These are phyloP conservation scores for Prunus salicina DNA, from an alignment of 306 rosid genomes.

Conservation along the genomic window DNA sequence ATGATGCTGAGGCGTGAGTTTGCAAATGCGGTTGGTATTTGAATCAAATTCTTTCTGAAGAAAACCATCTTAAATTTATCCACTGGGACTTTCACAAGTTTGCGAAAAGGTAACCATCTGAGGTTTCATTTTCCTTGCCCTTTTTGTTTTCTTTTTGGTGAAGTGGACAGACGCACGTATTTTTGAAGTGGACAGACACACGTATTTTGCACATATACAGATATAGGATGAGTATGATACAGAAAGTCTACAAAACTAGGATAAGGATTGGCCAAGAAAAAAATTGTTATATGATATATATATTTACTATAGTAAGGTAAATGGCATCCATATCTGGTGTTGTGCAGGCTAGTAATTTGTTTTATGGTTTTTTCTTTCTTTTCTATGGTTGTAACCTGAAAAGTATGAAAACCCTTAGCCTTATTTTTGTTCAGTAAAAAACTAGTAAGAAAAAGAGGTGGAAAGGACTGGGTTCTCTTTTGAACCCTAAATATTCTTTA, in stretches of 20 bases:
- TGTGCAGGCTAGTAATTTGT: neutral
- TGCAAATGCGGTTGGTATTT: conserved; percentile 85
- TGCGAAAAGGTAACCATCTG: conserved; percentile 66
- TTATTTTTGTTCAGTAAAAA: neutral
- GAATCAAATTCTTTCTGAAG: conserved; percentile 69
- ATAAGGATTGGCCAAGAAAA: neutral
- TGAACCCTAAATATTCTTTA: neutral
- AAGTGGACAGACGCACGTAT: neutral
- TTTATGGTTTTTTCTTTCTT: neutral
- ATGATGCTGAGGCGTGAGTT: conserved; percentile 99
- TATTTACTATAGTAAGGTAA: neutral
- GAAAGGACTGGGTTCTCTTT: neutral
- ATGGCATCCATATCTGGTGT: neutral
- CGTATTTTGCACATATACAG: neutral
- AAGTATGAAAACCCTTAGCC: neutral
- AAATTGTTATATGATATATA: neutral
- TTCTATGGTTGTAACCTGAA: neutral
- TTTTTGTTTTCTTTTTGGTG: neutral
- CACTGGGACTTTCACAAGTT: conserved; percentile 99
- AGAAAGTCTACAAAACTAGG: neutral
- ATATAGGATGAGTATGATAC: neutral
- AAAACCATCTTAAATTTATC: conserved; percentile 79
- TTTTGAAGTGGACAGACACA: neutral
- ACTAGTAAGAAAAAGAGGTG: neutral
- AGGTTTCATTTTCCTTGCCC: neutral